Evolutionary conservation across 345 rosid species (phyloP), one percentile per base, ranked within the genome.

Genomic region (Chamaenerion angustifolium): DNA sequence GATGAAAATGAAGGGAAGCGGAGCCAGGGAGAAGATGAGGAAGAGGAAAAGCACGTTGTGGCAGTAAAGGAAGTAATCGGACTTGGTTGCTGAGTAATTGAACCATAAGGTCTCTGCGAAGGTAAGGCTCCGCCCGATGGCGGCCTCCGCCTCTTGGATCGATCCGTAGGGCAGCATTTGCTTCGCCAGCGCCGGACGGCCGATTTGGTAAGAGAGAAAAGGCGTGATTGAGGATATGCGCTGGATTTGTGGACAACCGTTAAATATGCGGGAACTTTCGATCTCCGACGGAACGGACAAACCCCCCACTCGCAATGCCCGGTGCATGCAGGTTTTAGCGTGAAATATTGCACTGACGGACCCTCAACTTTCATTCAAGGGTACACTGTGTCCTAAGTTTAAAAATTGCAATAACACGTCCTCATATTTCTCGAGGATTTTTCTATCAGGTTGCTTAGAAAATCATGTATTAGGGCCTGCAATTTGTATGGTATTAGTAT

Each of bases 21-120:
- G 98, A 42, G 59, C 88, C 41, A 83, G 23, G 0, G 98, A 68
- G 75, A 90, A 90, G 49, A 81, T 52, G 52, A 81, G 43, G 57
- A 83, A 81, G 42, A 90, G 59, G 61, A 86, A 81, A 44, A 86
- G 47, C 54, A 86, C 70, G 70, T 79, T 86, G 73, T 90, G 95
- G 58, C 86, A 71, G 70, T 62, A 83, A 21, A 90, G 83, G 59
- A 45, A 71, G 80, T 81, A 86, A 68, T 90, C 92, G 27, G 98
- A 86, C 61, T 78, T 86, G 3, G 58, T 51, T 8, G 80, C 90
- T 16, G 98, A 81, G 84, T 90, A 90, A 53, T 73, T 72, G 75
- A 77, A 71, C 98, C 98, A 90, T 5, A 76, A 40, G 2, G 81
- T 73, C 76, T 90, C 98, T 1, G 76, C 63, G 40, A 43, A 21